Conservation (phyloP, 2,329 filamentous ascomycete genomes). For the Pseudocercospora pini-densiflorae region DNA sequence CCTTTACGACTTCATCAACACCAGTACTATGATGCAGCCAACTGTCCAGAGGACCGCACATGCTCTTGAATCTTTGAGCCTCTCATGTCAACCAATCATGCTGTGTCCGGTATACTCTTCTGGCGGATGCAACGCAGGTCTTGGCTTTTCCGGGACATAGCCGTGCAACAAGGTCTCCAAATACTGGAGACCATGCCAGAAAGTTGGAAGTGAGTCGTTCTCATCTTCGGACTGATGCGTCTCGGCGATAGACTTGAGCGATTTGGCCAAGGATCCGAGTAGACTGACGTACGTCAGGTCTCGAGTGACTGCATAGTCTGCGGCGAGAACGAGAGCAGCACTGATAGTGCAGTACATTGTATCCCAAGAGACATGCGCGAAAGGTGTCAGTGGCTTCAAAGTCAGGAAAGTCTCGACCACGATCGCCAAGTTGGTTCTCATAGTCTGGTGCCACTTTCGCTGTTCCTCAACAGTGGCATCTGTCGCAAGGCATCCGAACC, state of each 20-base stretch:
- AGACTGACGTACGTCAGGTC: too few relatives aligned
- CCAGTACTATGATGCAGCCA: too few relatives aligned
- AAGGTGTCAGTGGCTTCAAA: slow-evolving; percentile 9
- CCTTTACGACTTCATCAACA: too few relatives aligned
- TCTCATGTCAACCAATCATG: background rate
- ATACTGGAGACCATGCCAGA: background rate
- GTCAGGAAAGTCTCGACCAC: slow-evolving; percentile 9
- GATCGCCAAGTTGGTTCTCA: background rate
- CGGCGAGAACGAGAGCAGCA: slow-evolving; percentile 6
- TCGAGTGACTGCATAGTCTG: background rate
- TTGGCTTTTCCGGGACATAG: background rate
- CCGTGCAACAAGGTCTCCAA: background rate
- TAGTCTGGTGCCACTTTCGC: background rate
- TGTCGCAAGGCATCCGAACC: background rate
- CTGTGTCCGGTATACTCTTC: background rate
- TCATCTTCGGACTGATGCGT: background rate
- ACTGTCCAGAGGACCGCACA: too few relatives aligned
- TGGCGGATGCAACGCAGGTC: background rate
- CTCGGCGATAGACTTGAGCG: background rate
- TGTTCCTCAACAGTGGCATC: slow-evolving; percentile 1
- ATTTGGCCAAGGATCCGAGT: background rate
- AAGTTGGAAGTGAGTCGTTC: background rate
- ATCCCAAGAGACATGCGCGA: slow-evolving; percentile 13
- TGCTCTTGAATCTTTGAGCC: too few relatives aligned
- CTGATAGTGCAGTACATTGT: slow-evolving; percentile 9